phyloP scores from a whole-genome alignment of 2,329 filamentous ascomycete species.

The Aquanectria penicillioides region DNA sequence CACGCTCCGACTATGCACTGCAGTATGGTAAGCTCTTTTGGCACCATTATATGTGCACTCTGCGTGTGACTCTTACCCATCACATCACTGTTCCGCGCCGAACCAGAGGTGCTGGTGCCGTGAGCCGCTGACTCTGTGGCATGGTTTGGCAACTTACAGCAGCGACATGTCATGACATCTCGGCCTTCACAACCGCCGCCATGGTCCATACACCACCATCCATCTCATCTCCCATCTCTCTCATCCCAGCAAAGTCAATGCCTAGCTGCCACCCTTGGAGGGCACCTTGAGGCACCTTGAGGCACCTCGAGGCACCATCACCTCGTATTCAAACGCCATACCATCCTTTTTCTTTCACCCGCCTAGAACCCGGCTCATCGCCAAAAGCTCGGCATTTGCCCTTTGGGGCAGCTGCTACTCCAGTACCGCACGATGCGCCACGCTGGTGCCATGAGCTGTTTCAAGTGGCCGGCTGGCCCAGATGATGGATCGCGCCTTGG shows the following conservation, averaged over 20 bases:
- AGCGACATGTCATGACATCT: conserved; percentile 2
- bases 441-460: not conserved
- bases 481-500: not conserved
- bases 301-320: conserved; percentile 31
- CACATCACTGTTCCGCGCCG: not conserved
- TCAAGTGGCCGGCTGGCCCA: not conserved
- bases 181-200: not conserved
- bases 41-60: not conserved
- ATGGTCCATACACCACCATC: not conserved
- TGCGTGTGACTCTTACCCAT: not conserved
- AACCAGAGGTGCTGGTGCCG: not conserved
- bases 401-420: not conserved
- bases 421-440: not conserved
- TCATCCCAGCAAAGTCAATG: conserved; percentile 17
- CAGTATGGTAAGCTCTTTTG: not conserved
- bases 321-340: conserved; percentile 39
- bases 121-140: conserved; percentile 1
- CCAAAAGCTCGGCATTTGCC: conserved; percentile 12
- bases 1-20: too few species aligned
- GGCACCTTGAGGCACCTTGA: not conserved
- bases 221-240: not conserved
- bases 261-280: conserved; percentile 22
- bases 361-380: not conserved
- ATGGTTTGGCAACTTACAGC: not conserved
- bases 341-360: conserved; percentile 4